Evolutionary conservation across 495 filamentous ascomycete genomes (phyloP).

Genomic region (Penicillium simplicissimum): DNA sequence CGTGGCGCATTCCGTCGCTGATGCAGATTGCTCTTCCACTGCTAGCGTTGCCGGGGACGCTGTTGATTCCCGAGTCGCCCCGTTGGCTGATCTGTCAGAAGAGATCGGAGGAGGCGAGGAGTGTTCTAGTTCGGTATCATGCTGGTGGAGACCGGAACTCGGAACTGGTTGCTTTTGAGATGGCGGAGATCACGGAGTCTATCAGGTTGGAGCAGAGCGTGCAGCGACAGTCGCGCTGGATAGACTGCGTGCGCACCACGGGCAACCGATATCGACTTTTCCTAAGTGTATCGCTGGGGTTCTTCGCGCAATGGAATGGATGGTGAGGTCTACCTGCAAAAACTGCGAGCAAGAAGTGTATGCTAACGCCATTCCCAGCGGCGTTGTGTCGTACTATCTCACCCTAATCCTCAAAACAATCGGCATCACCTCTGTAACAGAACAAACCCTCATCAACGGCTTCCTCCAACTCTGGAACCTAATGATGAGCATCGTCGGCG

Average conservation of each 20-base stretch:
- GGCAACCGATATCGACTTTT: conserved; percentile 64
- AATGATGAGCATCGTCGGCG: conserved; percentile 53
- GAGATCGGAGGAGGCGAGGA: conserved; percentile 38
- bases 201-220: conserved; percentile 30
- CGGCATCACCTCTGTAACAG: conserved; percentile 48
- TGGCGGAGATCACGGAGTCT: conserved; percentile 25
- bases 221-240: conserved; percentile 55
- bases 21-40: conserved; percentile 53
- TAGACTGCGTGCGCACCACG: conserved; percentile 40
- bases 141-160: conserved; percentile 25
- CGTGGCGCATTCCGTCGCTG: conserved; percentile 51
- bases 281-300: conserved; percentile 61
- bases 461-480: conserved; percentile 40
- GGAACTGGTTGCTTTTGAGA: conserved; percentile 24
- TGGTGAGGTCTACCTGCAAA: neutral
- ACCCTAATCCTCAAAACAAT: conserved; percentile 53
- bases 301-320: conserved; percentile 69
- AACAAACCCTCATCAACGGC: conserved; percentile 41
- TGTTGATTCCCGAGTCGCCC: conserved; percentile 46
- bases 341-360: neutral
- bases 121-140: conserved; percentile 34
- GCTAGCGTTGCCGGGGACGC: conserved; percentile 40
- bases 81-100: conserved; percentile 43
- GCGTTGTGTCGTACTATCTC: conserved; percentile 64
- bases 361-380: conserved; percentile 37